phyloP scores from a whole-genome alignment of 257 asterid genomes.

The Anisodus acutangulus region DNA sequence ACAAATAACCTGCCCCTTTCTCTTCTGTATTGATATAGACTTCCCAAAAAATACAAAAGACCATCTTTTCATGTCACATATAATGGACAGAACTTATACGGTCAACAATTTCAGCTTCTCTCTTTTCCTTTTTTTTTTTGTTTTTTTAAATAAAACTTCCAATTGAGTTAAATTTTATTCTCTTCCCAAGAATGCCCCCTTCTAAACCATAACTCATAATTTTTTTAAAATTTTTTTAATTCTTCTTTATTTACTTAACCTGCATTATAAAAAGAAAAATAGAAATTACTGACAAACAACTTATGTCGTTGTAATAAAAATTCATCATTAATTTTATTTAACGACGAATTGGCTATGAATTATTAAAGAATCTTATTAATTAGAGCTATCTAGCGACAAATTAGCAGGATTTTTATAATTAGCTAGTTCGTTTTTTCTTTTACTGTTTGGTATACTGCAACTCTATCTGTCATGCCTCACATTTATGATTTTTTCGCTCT shows the following conservation, averaged over 20 bases:
- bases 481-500: no score
- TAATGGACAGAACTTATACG: conserved; percentile 46
- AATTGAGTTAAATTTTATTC: conserved; percentile 31
- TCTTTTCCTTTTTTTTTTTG: neutral
- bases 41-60: conserved; percentile 34
- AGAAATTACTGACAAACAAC: neutral
- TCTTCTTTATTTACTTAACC: no score
- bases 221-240: no score
- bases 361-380: neutral
- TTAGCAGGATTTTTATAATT: neutral
- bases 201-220: neutral
- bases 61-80: conserved; percentile 50
- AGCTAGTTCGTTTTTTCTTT: no score
- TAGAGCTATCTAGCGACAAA: neutral
- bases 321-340: neutral
- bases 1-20: conserved; percentile 59
- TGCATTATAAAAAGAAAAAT: no score
- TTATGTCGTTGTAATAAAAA: no score
- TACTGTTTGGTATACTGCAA: no score
- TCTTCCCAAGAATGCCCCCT: conserved; percentile 15
- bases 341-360: neutral
- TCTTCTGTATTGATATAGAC: conserved; percentile 48
- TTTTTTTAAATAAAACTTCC: no score
- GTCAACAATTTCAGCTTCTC: conserved; percentile 55
- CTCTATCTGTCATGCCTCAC: no score